Percentiles rank a stretch among this genome's conserved stretches.
Evolutionary conservation across 2,329 filamentous ascomycete species (phyloP).

Genomic region (Cladosporium sp.): DNA sequence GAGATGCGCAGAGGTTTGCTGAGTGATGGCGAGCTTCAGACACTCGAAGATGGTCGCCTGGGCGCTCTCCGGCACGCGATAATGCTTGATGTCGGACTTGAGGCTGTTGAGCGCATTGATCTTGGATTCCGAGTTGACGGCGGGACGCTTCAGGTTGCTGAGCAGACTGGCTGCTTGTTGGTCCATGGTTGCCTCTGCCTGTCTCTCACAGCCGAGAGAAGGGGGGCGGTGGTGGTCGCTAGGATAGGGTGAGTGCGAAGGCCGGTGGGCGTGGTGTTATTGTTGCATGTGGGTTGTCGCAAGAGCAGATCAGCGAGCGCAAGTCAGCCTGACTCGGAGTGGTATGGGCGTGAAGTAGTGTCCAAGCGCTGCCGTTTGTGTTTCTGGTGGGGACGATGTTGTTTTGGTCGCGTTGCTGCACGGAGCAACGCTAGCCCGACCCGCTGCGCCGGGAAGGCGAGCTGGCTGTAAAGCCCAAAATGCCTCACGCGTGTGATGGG

Average conservation of each 20-base stretch:
- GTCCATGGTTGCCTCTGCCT: slow-evolving; percentile 42
- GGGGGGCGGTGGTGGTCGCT: background rate
- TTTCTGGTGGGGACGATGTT: background rate
- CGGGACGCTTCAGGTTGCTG: slow-evolving; percentile 52
- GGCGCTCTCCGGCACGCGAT: slow-evolving; percentile 71
- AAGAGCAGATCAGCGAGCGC: background rate
- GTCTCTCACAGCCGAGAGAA: slow-evolving; percentile 2
- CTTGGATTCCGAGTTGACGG: slow-evolving; percentile 63
- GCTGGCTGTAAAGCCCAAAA: too few relatives aligned
- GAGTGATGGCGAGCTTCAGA: slow-evolving; percentile 65
- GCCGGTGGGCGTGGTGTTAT: slow-evolving; percentile 3
- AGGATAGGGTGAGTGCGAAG: background rate
- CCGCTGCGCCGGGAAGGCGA: background rate
- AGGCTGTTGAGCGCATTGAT: slow-evolving; percentile 64
- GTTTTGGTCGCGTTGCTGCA: slow-evolving; percentile 7
- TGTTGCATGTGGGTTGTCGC: slow-evolving; percentile 3
- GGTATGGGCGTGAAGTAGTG: background rate
- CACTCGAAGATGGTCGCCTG: slow-evolving; percentile 75
- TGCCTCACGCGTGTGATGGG: too few relatives aligned
- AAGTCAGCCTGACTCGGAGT: slow-evolving; percentile 6
- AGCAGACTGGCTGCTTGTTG: slow-evolving; percentile 50
- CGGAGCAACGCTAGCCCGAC: slow-evolving; percentile 7
- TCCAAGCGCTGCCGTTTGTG: background rate
- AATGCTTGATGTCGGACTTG: slow-evolving; percentile 88
- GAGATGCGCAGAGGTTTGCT: slow-evolving; percentile 66